Percentiles rank a stretch among this genome's conserved stretches.
Conservation (phyloP, 2,329 filamentous ascomycete genomes). For the Ambrosiella cleistominuta region DNA sequence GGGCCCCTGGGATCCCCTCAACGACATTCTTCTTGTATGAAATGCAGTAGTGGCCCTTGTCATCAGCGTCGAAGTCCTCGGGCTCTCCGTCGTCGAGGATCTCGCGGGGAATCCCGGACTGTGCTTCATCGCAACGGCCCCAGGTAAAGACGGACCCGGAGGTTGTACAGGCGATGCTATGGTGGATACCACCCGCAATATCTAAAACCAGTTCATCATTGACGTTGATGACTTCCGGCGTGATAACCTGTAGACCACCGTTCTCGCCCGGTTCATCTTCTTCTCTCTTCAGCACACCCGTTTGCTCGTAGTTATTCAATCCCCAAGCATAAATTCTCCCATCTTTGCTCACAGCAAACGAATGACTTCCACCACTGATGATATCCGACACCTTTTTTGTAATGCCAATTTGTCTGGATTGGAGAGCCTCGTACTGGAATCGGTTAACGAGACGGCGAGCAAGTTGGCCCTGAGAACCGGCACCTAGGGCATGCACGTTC, state of each 20-base stretch:
- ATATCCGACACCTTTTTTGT: slow-evolving; percentile 20
- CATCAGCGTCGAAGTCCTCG: neutral
- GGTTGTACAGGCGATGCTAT: slow-evolving; percentile 34
- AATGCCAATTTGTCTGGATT: slow-evolving; percentile 22
- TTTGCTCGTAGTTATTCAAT: slow-evolving; percentile 54
- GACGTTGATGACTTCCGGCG: slow-evolving; percentile 20
- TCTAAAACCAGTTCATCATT: slow-evolving; percentile 34
- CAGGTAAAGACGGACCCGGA: slow-evolving; percentile 27
- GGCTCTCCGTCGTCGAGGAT: slow-evolving; percentile 3
- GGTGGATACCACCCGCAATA: slow-evolving; percentile 46
- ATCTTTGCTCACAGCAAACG: slow-evolving; percentile 46
- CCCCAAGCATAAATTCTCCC: slow-evolving; percentile 54
- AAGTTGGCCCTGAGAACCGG: slow-evolving; percentile 29
- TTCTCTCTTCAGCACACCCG: slow-evolving; percentile 38
- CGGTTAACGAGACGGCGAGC: slow-evolving; percentile 32
- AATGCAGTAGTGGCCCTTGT: slow-evolving; percentile 5
- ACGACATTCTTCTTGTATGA: slow-evolving; percentile 6
- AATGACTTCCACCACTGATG: slow-evolving; percentile 43
- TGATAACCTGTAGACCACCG: slow-evolving; percentile 23
- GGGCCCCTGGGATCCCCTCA: neutral
- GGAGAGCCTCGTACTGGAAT: slow-evolving; percentile 28
- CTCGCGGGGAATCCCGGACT: slow-evolving; percentile 14
- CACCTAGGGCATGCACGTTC: slow-evolving; percentile 38
- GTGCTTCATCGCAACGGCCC: slow-evolving; percentile 27
- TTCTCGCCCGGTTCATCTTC: slow-evolving; percentile 21